A percentile compares a stretch with the other conserved stretches of the same genome.
phyloP scores from a whole-genome alignment of 805 yeast genomes.

The Spathaspora sp. region DNA sequence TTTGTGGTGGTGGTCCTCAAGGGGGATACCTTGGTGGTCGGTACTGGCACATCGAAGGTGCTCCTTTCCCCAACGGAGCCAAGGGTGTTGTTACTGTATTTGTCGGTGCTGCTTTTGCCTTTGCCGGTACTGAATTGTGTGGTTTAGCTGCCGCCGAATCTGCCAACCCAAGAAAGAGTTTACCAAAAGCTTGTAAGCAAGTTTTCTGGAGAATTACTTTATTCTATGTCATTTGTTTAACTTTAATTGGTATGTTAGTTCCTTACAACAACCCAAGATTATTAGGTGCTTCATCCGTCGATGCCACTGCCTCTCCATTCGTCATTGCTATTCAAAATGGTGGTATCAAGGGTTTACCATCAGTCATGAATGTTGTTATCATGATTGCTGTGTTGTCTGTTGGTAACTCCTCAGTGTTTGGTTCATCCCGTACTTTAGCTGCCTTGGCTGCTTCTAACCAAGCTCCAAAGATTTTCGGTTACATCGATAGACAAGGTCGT shows the following conservation, averaged over 20 bases:
- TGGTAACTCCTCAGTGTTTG: conserved; percentile 68
- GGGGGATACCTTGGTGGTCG: conserved; percentile 44
- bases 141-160: conserved; percentile 38
- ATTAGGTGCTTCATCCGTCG: conserved; percentile 40
- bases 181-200: conserved; percentile 35
- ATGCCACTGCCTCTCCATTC: conserved; percentile 74
- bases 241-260: conserved; percentile 23
- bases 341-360: conserved; percentile 62
- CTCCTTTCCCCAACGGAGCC: conserved; percentile 42
- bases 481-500: conserved; percentile 65
- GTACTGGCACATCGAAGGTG: conserved; percentile 52
- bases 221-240: conserved; percentile 30
- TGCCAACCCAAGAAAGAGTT: conserved; percentile 25
- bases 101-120: conserved; percentile 36
- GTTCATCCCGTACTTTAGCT: conserved; percentile 62
- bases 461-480: conserved; percentile 55
- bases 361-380: conserved; percentile 66
- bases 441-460: conserved; percentile 62
- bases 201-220: conserved; percentile 36
- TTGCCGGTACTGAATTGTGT: conserved; percentile 34
- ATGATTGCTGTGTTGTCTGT: conserved; percentile 68
- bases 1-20: conserved; percentile 51
- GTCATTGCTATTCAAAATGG: conserved; percentile 67
- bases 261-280: conserved; percentile 22
- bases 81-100: conserved; percentile 35